These are phyloP conservation scores for Thyridium curvatum DNA, from an alignment of 2,329 filamentous ascomycete species.

Conservation along the genomic window DNA sequence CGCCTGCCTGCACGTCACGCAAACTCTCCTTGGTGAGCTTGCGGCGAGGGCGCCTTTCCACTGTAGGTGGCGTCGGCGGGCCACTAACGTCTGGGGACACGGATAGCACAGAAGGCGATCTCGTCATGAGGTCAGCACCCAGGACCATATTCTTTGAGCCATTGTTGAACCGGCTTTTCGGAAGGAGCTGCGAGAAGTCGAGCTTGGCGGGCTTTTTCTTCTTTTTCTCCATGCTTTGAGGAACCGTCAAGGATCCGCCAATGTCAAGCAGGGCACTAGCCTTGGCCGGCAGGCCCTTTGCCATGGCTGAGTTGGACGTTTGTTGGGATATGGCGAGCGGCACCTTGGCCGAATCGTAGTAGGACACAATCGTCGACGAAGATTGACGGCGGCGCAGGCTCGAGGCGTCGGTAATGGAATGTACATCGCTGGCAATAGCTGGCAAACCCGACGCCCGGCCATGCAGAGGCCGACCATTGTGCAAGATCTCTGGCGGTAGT, in stretches of 20 bases:
- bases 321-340: slow-evolving; percentile 53
- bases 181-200: slow-evolving; percentile 39
- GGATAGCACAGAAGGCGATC: slow-evolving; percentile 37
- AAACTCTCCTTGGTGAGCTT: slow-evolving; percentile 29
- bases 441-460: slow-evolving; percentile 10
- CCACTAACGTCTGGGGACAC: slow-evolving; percentile 21
- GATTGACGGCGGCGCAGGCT: slow-evolving; percentile 43
- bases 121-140: slow-evolving; percentile 28
- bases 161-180: slow-evolving; percentile 19
- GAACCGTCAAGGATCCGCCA: slow-evolving; percentile 23
- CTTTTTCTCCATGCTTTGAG: slow-evolving; percentile 21
- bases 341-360: slow-evolving; percentile 50
- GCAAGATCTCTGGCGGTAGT: slow-evolving; percentile 25
- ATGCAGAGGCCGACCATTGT: slow-evolving; percentile 16
- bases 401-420: slow-evolving; percentile 30
- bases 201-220: slow-evolving; percentile 43
- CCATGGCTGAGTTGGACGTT: slow-evolving; percentile 52
- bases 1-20: slow-evolving; percentile 5
- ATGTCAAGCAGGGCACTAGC: slow-evolving; percentile 39
- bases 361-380: slow-evolving; percentile 48
- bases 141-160: slow-evolving; percentile 19
- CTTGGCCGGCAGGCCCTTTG: slow-evolving; percentile 46
- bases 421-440: slow-evolving; percentile 13
- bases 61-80: slow-evolving; percentile 16
- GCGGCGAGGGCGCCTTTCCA: slow-evolving; percentile 22